These are phyloP conservation scores for Melaleuca quinquenervia DNA, from an alignment of 345 rosid species.

Conservation along the genomic window DNA sequence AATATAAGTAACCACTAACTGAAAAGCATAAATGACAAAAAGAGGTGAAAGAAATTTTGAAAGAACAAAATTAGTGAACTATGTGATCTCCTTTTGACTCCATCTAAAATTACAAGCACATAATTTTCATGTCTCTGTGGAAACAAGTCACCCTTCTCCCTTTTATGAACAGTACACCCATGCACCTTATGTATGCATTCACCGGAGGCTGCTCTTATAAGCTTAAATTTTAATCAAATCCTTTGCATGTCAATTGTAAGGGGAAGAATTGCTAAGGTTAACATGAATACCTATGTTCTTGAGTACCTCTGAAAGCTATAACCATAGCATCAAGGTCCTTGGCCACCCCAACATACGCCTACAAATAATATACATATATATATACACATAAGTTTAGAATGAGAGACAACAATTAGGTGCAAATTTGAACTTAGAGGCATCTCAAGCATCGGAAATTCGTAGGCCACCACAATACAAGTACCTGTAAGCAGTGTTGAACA, in stretches of 20 bases:
- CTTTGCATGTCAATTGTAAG: neutral
- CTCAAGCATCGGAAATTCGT: neutral
- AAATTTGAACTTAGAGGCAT: neutral
- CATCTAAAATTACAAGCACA: neutral
- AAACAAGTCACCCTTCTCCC: neutral
- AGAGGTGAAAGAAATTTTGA: neutral
- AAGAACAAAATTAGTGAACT: neutral
- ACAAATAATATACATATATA: neutral
- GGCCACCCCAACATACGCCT: neutral
- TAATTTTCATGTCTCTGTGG: fast-evolving
- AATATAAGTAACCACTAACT: neutral
- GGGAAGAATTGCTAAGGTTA: neutral
- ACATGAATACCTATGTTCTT: neutral
- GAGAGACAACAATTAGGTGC: neutral
- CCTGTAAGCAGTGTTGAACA: constrained; percentile 11
- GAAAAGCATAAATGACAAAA: neutral
- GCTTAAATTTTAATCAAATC: neutral
- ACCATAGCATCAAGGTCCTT: neutral
- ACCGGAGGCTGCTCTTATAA: neutral
- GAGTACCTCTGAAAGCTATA: neutral
- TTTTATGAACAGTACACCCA: neutral
- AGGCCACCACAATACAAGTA: no score
- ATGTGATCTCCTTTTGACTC: neutral
- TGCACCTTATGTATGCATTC: fast-evolving
- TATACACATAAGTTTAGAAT: neutral